A percentile compares a stretch with the other conserved stretches of the same genome.
Evolutionary conservation across 2,329 filamentous ascomycete species (phyloP).

Genomic region (Aspergillus hortae): DNA sequence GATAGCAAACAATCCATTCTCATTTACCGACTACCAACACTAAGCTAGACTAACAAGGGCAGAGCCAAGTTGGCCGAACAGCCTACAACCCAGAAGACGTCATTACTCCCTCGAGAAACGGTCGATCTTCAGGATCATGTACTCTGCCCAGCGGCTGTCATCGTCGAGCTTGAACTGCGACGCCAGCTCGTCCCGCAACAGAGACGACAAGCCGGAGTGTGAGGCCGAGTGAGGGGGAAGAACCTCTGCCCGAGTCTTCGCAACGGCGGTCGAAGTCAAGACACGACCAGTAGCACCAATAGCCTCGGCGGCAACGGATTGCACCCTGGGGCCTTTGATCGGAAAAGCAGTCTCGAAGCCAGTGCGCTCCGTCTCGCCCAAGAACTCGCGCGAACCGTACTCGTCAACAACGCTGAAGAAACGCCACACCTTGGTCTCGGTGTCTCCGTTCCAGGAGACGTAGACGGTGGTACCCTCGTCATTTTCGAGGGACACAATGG

Average conservation of each 20-base stretch:
- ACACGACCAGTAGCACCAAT: constrained; percentile 23
- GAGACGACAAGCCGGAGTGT: not conserved
- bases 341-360: constrained; percentile 30
- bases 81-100: not conserved
- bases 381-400: constrained; percentile 21
- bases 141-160: constrained; percentile 8
- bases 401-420: constrained; percentile 42
- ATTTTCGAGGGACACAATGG: constrained; percentile 32
- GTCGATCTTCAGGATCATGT: constrained; percentile 13
- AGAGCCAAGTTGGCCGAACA: not conserved
- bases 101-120: constrained; percentile 4
- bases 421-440: constrained; percentile 46
- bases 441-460: constrained; percentile 56
- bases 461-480: constrained; percentile 40
- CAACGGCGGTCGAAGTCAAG: constrained; percentile 22
- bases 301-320: constrained; percentile 41
- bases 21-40: too few species aligned
- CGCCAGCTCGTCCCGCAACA: not conserved
- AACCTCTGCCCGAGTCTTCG: constrained; percentile 19
- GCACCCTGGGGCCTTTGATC: constrained; percentile 22
- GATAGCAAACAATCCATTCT: too few species aligned
- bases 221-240: constrained; percentile 10
- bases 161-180: constrained; percentile 2
- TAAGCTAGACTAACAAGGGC: not conserved
- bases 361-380: constrained; percentile 24